A percentile compares a stretch with the other conserved stretches of the same genome.
Conservation (phyloP, 495 filamentous ascomycete genomes). For the Pyrenula massariospora region DNA sequence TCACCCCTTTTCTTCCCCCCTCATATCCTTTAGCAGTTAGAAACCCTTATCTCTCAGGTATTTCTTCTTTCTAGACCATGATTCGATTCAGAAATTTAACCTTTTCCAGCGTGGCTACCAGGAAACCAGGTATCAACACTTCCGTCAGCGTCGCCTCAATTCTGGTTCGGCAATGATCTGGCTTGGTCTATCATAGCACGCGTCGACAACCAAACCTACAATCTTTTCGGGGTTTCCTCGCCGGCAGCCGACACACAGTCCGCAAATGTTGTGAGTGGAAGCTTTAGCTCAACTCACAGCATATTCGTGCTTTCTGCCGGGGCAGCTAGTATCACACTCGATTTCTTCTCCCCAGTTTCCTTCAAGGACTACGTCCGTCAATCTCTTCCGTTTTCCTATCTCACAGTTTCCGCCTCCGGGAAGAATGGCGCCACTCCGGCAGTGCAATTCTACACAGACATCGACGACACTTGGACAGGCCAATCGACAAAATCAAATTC, state of each 20-base stretch:
- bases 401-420: slow-evolving; percentile 48
- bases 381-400: slow-evolving; percentile 70
- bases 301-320: slow-evolving; percentile 32
- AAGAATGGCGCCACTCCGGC: slow-evolving; percentile 9
- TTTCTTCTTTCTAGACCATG: slow-evolving; percentile 1
- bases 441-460: slow-evolving; percentile 35
- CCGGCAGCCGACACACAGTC: slow-evolving; percentile 15
- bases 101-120: slow-evolving; percentile 28
- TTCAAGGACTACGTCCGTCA: slow-evolving; percentile 73
- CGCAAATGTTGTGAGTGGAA: slow-evolving; percentile 24
- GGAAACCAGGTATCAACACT: slow-evolving; percentile 22
- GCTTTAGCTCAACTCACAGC: slow-evolving; percentile 35
- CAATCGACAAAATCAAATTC: slow-evolving; percentile 14
- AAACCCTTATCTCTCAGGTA: slow-evolving; percentile 32
- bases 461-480: slow-evolving; percentile 39
- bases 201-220: slow-evolving; percentile 34
- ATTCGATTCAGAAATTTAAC: slow-evolving; percentile 2
- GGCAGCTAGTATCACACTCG: slow-evolving; percentile 23
- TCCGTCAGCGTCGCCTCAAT: slow-evolving; percentile 31
- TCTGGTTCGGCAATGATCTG: slow-evolving; percentile 36
- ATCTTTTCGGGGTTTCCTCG: slow-evolving; percentile 29
- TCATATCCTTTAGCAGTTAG: slow-evolving; percentile 38
- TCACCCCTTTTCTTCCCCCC: slow-evolving; percentile 23
- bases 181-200: slow-evolving; percentile 36
- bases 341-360: slow-evolving; percentile 80